Base-by-base conservation (phyloP, 148 eudicot genomes). In the Tetragonia tetragonoides region DNA sequence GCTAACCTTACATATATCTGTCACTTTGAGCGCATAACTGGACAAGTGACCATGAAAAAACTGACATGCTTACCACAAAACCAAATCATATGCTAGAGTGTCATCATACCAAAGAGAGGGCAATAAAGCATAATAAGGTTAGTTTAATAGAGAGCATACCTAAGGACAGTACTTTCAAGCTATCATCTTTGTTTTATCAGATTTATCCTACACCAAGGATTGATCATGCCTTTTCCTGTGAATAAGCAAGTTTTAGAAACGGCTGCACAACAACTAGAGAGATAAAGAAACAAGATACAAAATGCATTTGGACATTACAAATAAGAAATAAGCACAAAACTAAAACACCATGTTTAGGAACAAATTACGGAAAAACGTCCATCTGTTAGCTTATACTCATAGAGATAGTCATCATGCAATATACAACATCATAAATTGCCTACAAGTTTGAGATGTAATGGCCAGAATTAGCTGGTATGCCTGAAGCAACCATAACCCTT, bases 201-300 rank as follows among this genome's bases (percentile, higher is more conserved):
- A 41, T 68, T 72, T 77, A 38, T 75, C 70, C 20, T 59, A 75
- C 40, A 47, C 68, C 49, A n/a, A 49, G 63, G 80, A 71, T 21
- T 71, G 70, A 66, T 71, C 86, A 53, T 70, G 67, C 75, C 76
- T 81, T 79, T 79, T 85, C 86, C 90, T 87, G 87, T 66, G 77
- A 81, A 54, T 67, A 66, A 67, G 63, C 72, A 69, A 67, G 60
- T 68, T 70, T 51, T 63, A 81, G 24, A 46, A 17, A 70, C 14
- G 40, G 60, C 39, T 47, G 20, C 46, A 23, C 37, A 60, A n/a
- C 8, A n/a, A 59, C 69, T 46, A 17, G 4, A 20, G 11, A n/a
- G 76, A 64, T n/a, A 38, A 38, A 72, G 54, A 67, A 20, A 66
- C 47, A 3, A 78, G 7, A 64, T 34, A 54, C 60, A 64, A 24